These are phyloP conservation scores for Aspergillus sp. DNA, from an alignment of 2,329 filamentous ascomycete genomes.

Conservation along the genomic window DNA sequence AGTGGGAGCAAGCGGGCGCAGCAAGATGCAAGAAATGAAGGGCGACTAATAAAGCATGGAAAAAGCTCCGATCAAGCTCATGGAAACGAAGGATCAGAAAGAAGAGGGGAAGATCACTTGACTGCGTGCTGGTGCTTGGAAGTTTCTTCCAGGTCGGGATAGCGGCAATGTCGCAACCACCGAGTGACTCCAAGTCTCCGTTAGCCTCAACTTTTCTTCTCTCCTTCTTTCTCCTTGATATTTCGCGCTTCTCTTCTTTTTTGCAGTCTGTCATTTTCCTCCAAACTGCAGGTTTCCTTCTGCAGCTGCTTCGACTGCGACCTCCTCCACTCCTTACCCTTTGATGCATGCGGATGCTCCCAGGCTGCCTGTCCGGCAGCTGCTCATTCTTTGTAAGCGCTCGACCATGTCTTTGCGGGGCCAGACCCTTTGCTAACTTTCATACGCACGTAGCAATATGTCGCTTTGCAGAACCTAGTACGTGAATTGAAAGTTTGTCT, in stretches of 20 bases:
- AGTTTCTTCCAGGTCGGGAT: neutral
- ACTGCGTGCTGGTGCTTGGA: neutral
- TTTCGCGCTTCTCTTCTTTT: constrained; percentile 4
- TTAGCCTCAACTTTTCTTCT: neutral
- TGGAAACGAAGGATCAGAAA: neutral
- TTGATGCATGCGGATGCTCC: constrained; percentile 38
- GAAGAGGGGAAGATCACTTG: constrained; percentile 12
- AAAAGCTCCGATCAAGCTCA: neutral
- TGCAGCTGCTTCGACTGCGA: neutral
- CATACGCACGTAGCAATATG: constrained; percentile 64
- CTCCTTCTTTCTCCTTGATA: constrained; percentile 4
- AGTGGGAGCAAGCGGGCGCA: neutral
- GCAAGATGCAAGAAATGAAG: neutral
- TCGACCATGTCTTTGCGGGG: neutral
- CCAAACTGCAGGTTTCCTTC: neutral
- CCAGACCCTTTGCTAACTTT: constrained; percentile 11
- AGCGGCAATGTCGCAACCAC: neutral
- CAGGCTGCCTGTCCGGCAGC: constrained; percentile 73
- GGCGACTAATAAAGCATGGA: neutral
- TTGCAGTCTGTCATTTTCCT: neutral
- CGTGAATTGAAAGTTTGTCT: constrained; percentile 9
- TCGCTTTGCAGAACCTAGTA: constrained; percentile 70
- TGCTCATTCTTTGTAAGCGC: constrained; percentile 70
- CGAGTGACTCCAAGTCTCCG: neutral
- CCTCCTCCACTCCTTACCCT: neutral